Evolutionary conservation across 441 rosid genomes (phyloP).

Genomic region (Viola pubescens): DNA sequence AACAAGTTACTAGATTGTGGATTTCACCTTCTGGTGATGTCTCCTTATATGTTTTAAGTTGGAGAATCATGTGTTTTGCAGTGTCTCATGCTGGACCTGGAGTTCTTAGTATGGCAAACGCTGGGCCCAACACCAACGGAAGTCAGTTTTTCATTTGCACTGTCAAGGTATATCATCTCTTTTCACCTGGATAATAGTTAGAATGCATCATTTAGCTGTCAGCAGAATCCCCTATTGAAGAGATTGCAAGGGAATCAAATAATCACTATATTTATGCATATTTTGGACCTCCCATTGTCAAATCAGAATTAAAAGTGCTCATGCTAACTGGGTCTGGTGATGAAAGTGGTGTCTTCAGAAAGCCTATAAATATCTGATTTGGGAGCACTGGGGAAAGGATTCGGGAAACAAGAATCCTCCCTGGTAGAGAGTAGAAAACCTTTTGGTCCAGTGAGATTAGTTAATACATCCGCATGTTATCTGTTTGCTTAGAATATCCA

Average conservation of each 20-base stretch:
- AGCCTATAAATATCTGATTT: background rate
- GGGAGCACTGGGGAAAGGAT: background rate
- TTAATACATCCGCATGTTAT: too few species aligned
- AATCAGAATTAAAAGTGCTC: background rate
- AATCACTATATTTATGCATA: background rate
- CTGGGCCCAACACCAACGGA: slow-evolving; percentile 97
- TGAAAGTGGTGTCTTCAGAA: background rate
- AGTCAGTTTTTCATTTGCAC: slow-evolving; percentile 98
- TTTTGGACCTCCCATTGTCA: background rate
- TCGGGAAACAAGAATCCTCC: too few species aligned
- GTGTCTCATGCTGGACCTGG: slow-evolving; percentile 92
- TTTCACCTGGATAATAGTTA: background rate
- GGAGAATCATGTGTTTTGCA: slow-evolving; percentile 26
- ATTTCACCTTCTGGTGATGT: background rate
- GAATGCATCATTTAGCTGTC: background rate
- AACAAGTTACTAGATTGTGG: background rate
- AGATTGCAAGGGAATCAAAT: background rate
- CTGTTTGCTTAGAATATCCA: too few species aligned
- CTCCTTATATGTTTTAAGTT: slow-evolving; percentile 3
- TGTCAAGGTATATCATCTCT: slow-evolving; percentile 51
- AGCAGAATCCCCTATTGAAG: background rate
- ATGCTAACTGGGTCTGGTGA: background rate
- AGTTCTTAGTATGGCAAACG: slow-evolving; percentile 95
- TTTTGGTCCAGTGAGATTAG: too few species aligned
- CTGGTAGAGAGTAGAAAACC: too few species aligned